Conservation (phyloP, 2,329 filamentous ascomycete genomes). For the Claviceps lovelessii region DNA sequence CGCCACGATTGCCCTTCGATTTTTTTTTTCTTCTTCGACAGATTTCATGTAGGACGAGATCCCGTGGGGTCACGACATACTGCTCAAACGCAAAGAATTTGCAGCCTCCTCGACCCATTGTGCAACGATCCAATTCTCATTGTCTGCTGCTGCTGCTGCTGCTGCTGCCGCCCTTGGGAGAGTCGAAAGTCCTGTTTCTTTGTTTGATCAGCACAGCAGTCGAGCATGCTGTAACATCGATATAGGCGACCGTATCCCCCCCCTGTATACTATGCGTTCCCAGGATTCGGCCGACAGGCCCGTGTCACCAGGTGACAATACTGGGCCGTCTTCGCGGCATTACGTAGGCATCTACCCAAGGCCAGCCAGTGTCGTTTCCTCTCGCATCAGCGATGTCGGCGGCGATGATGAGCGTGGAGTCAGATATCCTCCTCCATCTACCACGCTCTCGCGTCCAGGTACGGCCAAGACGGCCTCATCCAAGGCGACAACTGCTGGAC, state of each 20-base stretch:
- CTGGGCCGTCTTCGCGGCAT: slow-evolving; percentile 22
- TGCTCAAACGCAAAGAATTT: neutral
- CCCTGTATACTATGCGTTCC: slow-evolving; percentile 20
- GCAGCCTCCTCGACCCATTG: neutral
- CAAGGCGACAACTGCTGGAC: slow-evolving; percentile 31
- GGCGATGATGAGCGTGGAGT: slow-evolving; percentile 39
- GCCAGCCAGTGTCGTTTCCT: slow-evolving; percentile 54
- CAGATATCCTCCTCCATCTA: slow-evolving; percentile 22
- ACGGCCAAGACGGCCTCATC: slow-evolving; percentile 35
- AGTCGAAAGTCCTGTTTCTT: neutral
- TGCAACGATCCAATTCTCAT: neutral
- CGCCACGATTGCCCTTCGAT: neutral
- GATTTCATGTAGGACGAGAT: neutral
- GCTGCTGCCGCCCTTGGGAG: no score
- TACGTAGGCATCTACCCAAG: slow-evolving; percentile 26
- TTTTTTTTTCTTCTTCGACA: neutral
- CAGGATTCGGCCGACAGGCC: slow-evolving; percentile 21
- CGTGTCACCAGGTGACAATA: slow-evolving; percentile 24
- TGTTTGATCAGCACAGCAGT: neutral
- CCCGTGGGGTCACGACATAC: neutral
- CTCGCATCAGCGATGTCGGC: slow-evolving; percentile 53
- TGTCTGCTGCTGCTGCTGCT: neutral
- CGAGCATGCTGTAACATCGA: slow-evolving; percentile 9
- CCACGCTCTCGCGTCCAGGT: slow-evolving; percentile 35
- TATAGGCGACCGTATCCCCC: neutral